These are phyloP conservation scores for Inonotus obliquus DNA, from an alignment of 1,284 basidiomycete genomes.

Conservation along the genomic window DNA sequence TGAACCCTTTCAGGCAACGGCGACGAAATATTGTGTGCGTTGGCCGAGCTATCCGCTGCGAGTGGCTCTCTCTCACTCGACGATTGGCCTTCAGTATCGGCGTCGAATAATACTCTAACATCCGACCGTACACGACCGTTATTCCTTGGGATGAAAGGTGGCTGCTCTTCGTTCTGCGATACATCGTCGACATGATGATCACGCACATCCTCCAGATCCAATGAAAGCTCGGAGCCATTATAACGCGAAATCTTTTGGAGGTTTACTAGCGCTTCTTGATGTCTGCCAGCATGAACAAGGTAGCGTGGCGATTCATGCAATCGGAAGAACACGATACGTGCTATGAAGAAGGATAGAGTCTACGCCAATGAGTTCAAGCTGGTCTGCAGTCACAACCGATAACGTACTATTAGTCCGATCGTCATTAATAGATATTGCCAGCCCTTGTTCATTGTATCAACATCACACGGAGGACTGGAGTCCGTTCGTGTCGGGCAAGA, in stretches of 20 bases:
- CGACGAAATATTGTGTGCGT: conserved; percentile 15
- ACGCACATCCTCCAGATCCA: conserved; percentile 70
- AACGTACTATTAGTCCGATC: conserved; percentile 66
- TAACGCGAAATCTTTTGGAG: conserved; percentile 80
- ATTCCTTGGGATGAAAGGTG: conserved; percentile 5
- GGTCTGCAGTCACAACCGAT: neutral
- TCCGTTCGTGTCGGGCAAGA: conserved; percentile 47
- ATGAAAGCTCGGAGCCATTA: conserved; percentile 68
- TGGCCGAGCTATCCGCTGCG: conserved; percentile 24
- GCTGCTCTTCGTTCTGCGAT: neutral
- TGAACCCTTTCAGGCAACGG: conserved; percentile 25
- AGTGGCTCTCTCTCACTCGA: conserved; percentile 11
- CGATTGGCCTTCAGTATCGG: conserved; percentile 16
- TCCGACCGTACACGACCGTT: conserved; percentile 1
- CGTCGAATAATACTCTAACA: conserved; percentile 21
- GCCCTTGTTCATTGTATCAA: conserved; percentile 68
- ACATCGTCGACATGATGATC: conserved; percentile 34
- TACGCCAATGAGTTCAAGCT: conserved; percentile 29
- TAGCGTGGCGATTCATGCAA: conserved; percentile 92
- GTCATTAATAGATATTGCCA: conserved; percentile 81
- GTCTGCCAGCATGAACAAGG: conserved; percentile 80
- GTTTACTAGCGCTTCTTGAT: conserved; percentile 76
- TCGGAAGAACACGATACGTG: conserved; percentile 84
- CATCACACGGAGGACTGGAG: conserved; percentile 49
- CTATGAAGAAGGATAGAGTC: conserved; percentile 85